Base-by-base conservation (phyloP, 345 rosid genomes). In the Leavenworthia alabamica region DNA sequence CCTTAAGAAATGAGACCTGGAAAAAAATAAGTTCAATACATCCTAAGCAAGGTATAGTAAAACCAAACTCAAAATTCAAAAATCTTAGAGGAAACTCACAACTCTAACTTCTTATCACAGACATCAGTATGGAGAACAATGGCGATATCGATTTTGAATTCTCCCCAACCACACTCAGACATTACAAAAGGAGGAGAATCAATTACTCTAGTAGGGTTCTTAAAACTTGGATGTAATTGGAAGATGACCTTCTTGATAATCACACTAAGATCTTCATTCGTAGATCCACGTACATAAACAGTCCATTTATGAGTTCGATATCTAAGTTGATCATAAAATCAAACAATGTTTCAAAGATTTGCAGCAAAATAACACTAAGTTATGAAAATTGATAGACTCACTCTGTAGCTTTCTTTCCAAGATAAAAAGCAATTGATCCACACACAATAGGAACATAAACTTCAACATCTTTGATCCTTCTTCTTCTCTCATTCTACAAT, bases 81-180 rank as follows among this genome's bases (percentile, higher is more conserved):
- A 43, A 71, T 29, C 51, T 65, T 53, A 54, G 3, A 14, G 11
- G 43, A 54, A 54, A 54, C 93, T 82, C 80, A 86, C 89, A 92
- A 68, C 62, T 85, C 82, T 60, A 92, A 41, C 40, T 80, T 82
- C 77, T 82, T 82, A 31, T 82, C 86, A 40, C 88, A 83, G 50
- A 72, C 86, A 58, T 89, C 82, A 26, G 53, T 63, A n/a, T 82
- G 96, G 67, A 92, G 74, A 74, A 80, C 73, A n/a, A 89, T 49
- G 36, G 90, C 72, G 64, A 89, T 83, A 19, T 70, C 83, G 26
- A 89, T 81, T 58, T 81, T 85, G 58, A 85, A 86, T 80, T 92
- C 98, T 48, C 98, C 96, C 96, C 93, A 92, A 2, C 96, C 98
- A 35, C 79, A 81, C 67, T 89, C 96, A 3, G 89, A 76, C 66